Conservation (phyloP, 169 alveolate species). For the Eimeria acervulina region DNA sequence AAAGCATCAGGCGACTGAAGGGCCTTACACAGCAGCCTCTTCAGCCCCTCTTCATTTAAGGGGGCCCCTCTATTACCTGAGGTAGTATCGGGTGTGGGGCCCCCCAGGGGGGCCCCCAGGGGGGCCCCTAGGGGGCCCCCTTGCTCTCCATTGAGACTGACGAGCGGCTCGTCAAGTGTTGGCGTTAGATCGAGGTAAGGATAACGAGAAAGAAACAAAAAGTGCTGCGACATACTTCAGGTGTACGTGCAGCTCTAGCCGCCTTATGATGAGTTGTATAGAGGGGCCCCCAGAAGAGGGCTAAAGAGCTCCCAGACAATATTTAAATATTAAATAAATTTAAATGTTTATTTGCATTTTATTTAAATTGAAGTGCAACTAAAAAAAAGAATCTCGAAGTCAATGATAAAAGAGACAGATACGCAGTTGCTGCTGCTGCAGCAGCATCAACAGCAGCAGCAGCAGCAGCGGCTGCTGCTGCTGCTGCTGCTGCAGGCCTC, state of each 20-base stretch:
- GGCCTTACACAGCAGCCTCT: not conserved
- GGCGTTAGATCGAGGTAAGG: conserved; percentile 2
- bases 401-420: conserved; percentile 62
- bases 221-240: conserved; percentile 44
- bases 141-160: not conserved
- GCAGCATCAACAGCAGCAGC: not conserved
- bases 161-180: not conserved
- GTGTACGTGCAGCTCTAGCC: conserved; percentile 13
- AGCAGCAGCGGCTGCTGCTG: not conserved
- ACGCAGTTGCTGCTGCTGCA: conserved; percentile 69
- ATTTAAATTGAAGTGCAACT: too few relatives aligned
- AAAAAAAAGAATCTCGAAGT: too few relatives aligned
- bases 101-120: not conserved
- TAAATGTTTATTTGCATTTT: too few relatives aligned
- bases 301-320: too few relatives aligned
- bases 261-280: not conserved
- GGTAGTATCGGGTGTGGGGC: not conserved
- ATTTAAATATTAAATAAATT: too few relatives aligned
- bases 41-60: not conserved
- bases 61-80: not conserved
- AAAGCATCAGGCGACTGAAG: conserved; percentile 39
- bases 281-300: not conserved
- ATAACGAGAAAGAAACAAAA: not conserved
- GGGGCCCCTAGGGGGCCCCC: conserved; percentile 41
- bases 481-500: too few relatives aligned